phyloP scores from a whole-genome alignment of 495 filamentous ascomycete genomes.

The Terfezia boudieri region DNA sequence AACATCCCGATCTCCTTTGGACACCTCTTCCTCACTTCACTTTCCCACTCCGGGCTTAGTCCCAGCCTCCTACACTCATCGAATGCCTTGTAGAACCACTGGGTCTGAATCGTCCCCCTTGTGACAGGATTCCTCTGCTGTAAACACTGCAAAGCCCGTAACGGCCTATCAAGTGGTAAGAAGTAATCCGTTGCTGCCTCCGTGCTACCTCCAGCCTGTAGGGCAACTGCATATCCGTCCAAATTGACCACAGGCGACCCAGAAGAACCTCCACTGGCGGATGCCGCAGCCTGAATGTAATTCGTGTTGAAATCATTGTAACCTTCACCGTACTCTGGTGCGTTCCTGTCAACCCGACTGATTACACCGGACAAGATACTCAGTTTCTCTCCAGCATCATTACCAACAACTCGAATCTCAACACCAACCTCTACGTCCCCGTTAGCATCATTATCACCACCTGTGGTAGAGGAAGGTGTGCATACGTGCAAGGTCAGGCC shows the following conservation, averaged over 20 bases:
- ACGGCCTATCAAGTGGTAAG: slow-evolving; percentile 71
- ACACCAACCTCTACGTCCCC: slow-evolving; percentile 38
- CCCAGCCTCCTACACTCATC: slow-evolving; percentile 90
- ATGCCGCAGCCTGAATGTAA: slow-evolving; percentile 95
- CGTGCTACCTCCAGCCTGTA: slow-evolving; percentile 82
- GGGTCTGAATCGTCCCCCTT: slow-evolving; percentile 89
- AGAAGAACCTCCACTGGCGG: slow-evolving; percentile 87
- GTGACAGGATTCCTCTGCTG: slow-evolving; percentile 49
- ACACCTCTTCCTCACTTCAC: slow-evolving; percentile 52
- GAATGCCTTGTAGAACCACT: slow-evolving; percentile 92
- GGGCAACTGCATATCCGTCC: slow-evolving; percentile 72
- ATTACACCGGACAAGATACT: slow-evolving; percentile 97
- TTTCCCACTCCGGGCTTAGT: slow-evolving; percentile 66
- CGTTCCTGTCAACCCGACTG: slow-evolving; percentile 83
- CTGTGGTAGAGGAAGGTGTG: background rate
- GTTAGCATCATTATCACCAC: slow-evolving; percentile 2
- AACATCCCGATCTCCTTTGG: slow-evolving; percentile 93
- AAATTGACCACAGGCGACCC: slow-evolving; percentile 94
- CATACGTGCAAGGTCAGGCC: slow-evolving; percentile 61
- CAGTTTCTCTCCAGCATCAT: slow-evolving; percentile 96
- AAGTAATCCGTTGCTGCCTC: slow-evolving; percentile 98
- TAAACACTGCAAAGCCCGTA: slow-evolving; percentile 69
- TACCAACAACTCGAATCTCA: slow-evolving; percentile 92
- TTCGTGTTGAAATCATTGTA: slow-evolving; percentile 99
- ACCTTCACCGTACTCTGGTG: slow-evolving; percentile 91